Evolutionary conservation across 2,329 filamentous ascomycete species (phyloP), one percentile per base, ranked within the genome.

Genomic region (Phyllosticta ampelicida): DNA sequence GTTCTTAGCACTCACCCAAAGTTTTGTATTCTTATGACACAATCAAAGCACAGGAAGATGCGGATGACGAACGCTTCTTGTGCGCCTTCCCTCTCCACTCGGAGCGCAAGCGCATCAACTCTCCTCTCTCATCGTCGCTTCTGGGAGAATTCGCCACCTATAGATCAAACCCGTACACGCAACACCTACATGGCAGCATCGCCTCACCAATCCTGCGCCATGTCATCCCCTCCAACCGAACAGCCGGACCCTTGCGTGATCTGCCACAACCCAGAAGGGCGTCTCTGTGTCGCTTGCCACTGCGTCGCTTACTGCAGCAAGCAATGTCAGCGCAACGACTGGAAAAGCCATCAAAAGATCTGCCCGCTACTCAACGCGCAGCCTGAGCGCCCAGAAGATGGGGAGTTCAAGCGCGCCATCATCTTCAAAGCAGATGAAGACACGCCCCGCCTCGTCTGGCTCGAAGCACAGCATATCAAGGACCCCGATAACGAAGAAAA

Each of bases 301-400:
- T 62, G 62, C 0, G 70, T 72, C 0, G 67, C 62, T 23, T 82
- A 82, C 67, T 83, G 80, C 71, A 78, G 76, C 49, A 70, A 70
- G 21, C 73, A 75, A 36, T 82, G 80, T 68, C 76, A 82, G 65
- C 78, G 76, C 61, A 64, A 66, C 1, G 72, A 81, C 64, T 82
- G 76, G 77, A 16, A 21, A 8, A 28, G 30, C 20, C 53, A 55
- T 13, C 11, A 18, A 11, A 44, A 48, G 30, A 23, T 55, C 20
- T 55, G 53, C 53, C 21, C 53, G 20, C 53, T 49, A 29, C 13
- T 44, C 36, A n/a, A n/a, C 11, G 13, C 16, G 3, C 5, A 44
- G 11, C 13, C n/a, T 8, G 36, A 44, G 36, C 36, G 36, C 6
- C 36, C 36, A 6, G 13, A 44, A n/a, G 23, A 26, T 26, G 36